phyloP scores from a whole-genome alignment of 148 eudicot genomes.

The Nyssa sinensis region DNA sequence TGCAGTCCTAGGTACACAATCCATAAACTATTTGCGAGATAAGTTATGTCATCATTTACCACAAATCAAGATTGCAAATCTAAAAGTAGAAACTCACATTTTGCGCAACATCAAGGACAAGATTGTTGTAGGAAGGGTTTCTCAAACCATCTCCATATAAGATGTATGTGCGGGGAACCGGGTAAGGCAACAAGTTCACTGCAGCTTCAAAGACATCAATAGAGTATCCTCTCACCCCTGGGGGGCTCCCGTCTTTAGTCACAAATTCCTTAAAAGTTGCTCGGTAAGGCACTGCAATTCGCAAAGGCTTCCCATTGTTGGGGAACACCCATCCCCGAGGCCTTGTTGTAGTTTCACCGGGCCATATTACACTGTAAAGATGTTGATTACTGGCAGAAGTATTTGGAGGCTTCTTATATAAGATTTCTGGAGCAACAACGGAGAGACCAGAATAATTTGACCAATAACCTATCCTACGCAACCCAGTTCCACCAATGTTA shows the following conservation, averaged over 20 bases:
- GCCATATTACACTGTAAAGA: slow-evolving; percentile 76
- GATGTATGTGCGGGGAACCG: slow-evolving; percentile 67
- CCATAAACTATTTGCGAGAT: background rate
- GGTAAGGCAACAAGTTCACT: slow-evolving; percentile 65
- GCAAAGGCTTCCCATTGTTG: slow-evolving; percentile 73
- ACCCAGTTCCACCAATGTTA: slow-evolving; percentile 72
- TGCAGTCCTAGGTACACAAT: background rate
- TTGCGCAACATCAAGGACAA: slow-evolving; percentile 57
- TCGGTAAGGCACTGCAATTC: slow-evolving; percentile 75
- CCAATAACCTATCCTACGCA: slow-evolving; percentile 74
- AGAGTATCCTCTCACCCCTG: slow-evolving; percentile 77
- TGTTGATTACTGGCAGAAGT: slow-evolving; percentile 39
- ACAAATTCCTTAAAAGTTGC: slow-evolving; percentile 59
- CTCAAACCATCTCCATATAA: slow-evolving; percentile 67
- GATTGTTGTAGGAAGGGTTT: slow-evolving; percentile 54
- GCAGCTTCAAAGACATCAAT: slow-evolving; percentile 96
- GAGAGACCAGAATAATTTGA: slow-evolving; percentile 77
- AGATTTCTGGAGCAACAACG: slow-evolving; percentile 55
- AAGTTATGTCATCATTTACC: background rate
- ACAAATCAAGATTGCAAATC: background rate
- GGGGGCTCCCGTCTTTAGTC: slow-evolving; percentile 50
- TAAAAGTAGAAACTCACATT: slow-evolving; percentile 45
- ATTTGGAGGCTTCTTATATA: slow-evolving; percentile 49
- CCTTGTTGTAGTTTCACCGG: slow-evolving; percentile 56
- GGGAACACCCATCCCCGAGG: slow-evolving; percentile 98